Percentiles rank a stretch among this genome's conserved stretches.
Evolutionary conservation across 192 early-diverging fungal genomes (phyloP).

Genomic region (Backusella westeae): DNA sequence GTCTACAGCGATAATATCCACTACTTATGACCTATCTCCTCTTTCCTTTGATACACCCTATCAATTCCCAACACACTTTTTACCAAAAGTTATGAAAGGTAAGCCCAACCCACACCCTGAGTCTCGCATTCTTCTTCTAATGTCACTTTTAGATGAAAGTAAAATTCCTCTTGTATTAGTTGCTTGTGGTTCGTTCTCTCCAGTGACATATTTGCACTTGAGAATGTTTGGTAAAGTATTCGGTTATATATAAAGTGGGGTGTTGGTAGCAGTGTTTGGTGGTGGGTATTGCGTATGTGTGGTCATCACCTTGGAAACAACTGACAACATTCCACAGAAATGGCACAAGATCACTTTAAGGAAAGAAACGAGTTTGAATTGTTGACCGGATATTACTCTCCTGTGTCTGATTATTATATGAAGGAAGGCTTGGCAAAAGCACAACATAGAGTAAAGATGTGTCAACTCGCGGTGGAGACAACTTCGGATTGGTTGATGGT

Average conservation of each 20-base stretch:
- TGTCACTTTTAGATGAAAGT: constrained; percentile 43
- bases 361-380: constrained; percentile 82
- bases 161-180: constrained; percentile 89
- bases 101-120: not conserved
- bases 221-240: constrained; percentile 93
- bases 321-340: constrained; percentile 56
- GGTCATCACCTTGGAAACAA: not conserved
- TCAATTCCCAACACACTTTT: constrained; percentile 13
- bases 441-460: constrained; percentile 91
- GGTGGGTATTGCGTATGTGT: not conserved
- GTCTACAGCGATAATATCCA: not conserved
- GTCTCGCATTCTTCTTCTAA: not conserved
- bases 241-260: not conserved
- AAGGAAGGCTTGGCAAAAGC: constrained; percentile 90
- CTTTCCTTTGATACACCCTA: constrained; percentile 13
- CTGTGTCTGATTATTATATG: constrained; percentile 91
- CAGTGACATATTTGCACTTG: constrained; percentile 95
- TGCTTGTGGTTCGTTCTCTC: constrained; percentile 96
- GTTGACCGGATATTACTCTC: constrained; percentile 95
- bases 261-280: not conserved
- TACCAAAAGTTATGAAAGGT: constrained; percentile 23
- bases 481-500: constrained; percentile 93
- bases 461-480: constrained; percentile 79
- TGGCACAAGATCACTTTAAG: constrained; percentile 87
- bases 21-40: not conserved